These are phyloP conservation scores for Pythium aristosporum DNA, from an alignment of 352 stramenopile genomes.

Conservation along the genomic window DNA sequence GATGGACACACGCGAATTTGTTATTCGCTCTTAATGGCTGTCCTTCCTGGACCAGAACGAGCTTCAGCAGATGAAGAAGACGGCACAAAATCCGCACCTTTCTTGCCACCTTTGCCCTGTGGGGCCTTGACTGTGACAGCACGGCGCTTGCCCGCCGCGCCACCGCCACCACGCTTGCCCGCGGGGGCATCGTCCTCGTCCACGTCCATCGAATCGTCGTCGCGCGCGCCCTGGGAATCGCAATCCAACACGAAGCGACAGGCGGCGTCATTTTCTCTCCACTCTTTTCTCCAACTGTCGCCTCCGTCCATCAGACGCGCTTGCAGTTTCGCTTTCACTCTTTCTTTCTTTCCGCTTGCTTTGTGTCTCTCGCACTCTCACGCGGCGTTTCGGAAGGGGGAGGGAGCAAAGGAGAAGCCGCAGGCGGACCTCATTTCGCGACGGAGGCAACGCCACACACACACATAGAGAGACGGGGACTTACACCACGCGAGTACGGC, in stretches of 20 bases:
- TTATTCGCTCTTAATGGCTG: too few species aligned
- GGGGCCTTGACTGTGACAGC: slow-evolving; percentile 53
- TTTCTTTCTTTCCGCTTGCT: slow-evolving; percentile 8
- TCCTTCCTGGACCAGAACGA: not conserved
- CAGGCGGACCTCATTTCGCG: slow-evolving; percentile 7
- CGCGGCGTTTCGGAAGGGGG: not conserved
- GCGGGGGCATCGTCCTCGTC: slow-evolving; percentile 47
- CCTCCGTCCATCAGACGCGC: slow-evolving; percentile 9
- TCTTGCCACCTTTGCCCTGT: slow-evolving; percentile 49
- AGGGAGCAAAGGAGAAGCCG: slow-evolving; percentile 10
- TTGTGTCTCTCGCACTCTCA: not conserved
- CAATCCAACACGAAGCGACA: slow-evolving; percentile 16
- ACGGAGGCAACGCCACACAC: slow-evolving; percentile 14
- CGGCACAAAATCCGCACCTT: slow-evolving; percentile 36
- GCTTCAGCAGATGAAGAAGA: not conserved
- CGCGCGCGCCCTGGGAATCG: slow-evolving; percentile 18
- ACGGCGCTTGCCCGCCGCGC: slow-evolving; percentile 37
- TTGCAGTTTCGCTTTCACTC: slow-evolving; percentile 14
- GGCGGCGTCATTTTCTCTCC: slow-evolving; percentile 15
- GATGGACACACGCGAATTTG: slow-evolving; percentile 1
- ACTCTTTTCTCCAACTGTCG: slow-evolving; percentile 10
- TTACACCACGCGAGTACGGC: slow-evolving; percentile 76
- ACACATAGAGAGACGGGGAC: slow-evolving; percentile 26
- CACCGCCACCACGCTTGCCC: slow-evolving; percentile 22
- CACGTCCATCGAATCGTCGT: slow-evolving; percentile 62